phyloP scores from a whole-genome alignment of 148 eudicot genomes.

The Cornus kousa region DNA sequence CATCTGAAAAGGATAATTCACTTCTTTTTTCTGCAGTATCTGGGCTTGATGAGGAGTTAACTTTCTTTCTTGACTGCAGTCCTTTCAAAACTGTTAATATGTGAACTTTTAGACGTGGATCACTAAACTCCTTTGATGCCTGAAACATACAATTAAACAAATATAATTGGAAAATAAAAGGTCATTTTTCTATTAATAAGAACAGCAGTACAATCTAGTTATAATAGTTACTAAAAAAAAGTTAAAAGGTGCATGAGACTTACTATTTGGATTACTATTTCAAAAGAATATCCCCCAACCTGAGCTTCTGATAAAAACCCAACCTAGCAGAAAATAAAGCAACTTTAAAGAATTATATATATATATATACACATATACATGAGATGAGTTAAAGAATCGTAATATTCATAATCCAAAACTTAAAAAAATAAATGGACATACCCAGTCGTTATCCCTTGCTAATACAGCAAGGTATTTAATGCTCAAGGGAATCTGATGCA shows the following conservation, averaged over 20 bases:
- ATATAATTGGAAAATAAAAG: background rate
- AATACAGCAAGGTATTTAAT: slow-evolving; percentile 69
- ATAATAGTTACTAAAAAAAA: background rate
- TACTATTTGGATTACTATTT: slow-evolving; percentile 74
- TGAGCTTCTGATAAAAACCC: slow-evolving; percentile 93
- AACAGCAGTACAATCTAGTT: background rate
- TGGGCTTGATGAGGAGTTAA: slow-evolving; percentile 35
- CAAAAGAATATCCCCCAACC: slow-evolving; percentile 81
- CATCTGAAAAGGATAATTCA: slow-evolving; percentile 36
- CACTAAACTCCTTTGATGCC: slow-evolving; percentile 86
- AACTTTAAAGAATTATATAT: background rate
- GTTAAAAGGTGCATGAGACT: slow-evolving; percentile 24
- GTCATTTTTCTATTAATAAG: background rate
- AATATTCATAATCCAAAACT: background rate
- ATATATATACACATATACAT: background rate
- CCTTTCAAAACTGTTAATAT: slow-evolving; percentile 77
- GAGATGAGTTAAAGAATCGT: background rate
- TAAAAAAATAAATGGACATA: slow-evolving; percentile 27
- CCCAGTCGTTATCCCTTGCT: slow-evolving; percentile 97
- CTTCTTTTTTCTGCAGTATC: slow-evolving; percentile 38
- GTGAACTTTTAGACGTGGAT: slow-evolving; percentile 77
- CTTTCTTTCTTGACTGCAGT: slow-evolving; percentile 68
- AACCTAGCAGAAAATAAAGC: slow-evolving; percentile 43
- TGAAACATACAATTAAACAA: slow-evolving; percentile 26
- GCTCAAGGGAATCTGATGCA: slow-evolving; percentile 87